phyloP scores from a whole-genome alignment of 2,329 filamentous ascomycete genomes.

The Diplodia mutila region DNA sequence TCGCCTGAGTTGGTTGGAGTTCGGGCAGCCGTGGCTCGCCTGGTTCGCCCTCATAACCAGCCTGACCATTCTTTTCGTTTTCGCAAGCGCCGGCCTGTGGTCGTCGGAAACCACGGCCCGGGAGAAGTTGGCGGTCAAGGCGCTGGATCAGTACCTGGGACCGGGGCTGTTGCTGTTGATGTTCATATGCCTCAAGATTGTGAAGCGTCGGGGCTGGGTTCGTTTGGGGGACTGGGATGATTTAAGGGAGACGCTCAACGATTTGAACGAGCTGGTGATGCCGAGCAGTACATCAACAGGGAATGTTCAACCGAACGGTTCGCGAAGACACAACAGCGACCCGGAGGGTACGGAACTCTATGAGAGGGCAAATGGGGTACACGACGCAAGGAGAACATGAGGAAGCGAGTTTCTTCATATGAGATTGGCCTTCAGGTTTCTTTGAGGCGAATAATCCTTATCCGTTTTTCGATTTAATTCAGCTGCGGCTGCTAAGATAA shows the following conservation, averaged over 20 bases:
- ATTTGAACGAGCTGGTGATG: not conserved
- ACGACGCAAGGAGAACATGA: no score
- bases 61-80: not conserved
- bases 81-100: slow-evolving; percentile 6
- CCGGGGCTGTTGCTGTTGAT: not conserved
- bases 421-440: no score
- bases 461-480: no score
- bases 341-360: not conserved
- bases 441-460: no score
- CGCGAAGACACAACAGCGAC: not conserved
- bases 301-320: not conserved
- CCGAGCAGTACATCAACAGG: not conserved
- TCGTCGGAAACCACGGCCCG: not conserved
- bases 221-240: not conserved
- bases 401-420: no score
- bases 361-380: not conserved
- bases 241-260: not conserved
- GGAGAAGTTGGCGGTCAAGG: not conserved
- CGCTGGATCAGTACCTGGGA: slow-evolving; percentile 3
- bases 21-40: not conserved
- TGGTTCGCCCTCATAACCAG: not conserved
- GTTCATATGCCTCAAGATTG: not conserved
- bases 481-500: no score
- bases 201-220: not conserved
- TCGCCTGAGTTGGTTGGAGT: not conserved